These are phyloP conservation scores for Calvatia gigantea DNA, from an alignment of 768 basidiomycete species.

Conservation along the genomic window DNA sequence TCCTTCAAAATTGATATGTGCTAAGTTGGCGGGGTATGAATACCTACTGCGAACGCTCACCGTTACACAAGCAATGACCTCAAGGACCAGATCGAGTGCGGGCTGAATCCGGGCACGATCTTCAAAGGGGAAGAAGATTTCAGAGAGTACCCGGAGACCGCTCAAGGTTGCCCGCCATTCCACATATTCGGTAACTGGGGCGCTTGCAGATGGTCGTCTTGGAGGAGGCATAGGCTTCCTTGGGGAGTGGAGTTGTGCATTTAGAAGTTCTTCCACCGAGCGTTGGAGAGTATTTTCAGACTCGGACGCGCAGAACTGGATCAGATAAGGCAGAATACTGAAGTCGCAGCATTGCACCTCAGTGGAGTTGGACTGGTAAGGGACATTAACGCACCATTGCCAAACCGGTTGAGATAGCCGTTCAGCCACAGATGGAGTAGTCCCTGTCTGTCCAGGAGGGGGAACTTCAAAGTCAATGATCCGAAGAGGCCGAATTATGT, in stretches of 20 bases:
- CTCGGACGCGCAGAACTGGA: not conserved
- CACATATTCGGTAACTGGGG: not conserved
- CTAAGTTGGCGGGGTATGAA: too few species aligned
- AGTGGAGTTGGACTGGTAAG: not conserved
- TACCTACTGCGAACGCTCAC: too few species aligned
- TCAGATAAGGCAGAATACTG: not conserved
- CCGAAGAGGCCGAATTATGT: not conserved
- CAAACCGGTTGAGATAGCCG: not conserved
- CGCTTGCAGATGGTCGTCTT: not conserved
- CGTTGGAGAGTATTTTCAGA: not conserved
- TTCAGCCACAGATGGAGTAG: too few species aligned
- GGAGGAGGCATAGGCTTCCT: not conserved
- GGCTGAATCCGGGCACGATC: not conserved
- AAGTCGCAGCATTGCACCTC: not conserved
- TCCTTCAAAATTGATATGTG: too few species aligned
- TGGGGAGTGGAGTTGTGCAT: not conserved
- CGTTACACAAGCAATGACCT: conserved; percentile 2
- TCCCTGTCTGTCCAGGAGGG: not conserved
- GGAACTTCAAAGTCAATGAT: not conserved
- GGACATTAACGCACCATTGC: not conserved
- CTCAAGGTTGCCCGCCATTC: conserved; percentile 3
- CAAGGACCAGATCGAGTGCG: not conserved
- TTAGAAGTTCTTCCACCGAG: not conserved
- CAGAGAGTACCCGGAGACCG: not conserved
- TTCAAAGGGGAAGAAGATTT: not conserved